Evolutionary conservation across 495 filamentous ascomycete species (phyloP), one percentile per base, ranked within the genome.

Genomic region (Darksidea phi): DNA sequence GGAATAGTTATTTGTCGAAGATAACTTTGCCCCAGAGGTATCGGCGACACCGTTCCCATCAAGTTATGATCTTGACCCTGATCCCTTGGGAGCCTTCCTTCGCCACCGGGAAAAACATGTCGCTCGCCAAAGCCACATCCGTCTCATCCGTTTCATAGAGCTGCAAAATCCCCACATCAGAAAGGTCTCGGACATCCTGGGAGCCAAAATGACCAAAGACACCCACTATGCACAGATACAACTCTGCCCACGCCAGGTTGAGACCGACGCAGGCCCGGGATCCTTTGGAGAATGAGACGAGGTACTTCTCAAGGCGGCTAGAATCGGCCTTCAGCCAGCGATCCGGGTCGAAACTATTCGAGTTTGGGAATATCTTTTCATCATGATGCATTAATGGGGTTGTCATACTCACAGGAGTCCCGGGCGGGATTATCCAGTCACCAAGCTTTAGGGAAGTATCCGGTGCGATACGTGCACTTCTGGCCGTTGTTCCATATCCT

Each of bases 401-500:
- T 12, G 66, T 62, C 57, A 66, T 68, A 32, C 56, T 54, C 6
- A 68, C 48, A 10, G 66, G 61, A 23, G 66, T 70, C n/a, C 57
- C 57, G 0, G 57, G 45, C 12, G 57, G 63, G 41, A 61, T 61
- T 4, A 28, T 13, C 57, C 57, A 66, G 6, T 64, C 48, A 8
- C 26, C 37, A 63, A 78, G 82, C 7, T 67, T 25, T 17, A 84
- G 60, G 15, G 67, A 65, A 21, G 75, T 70, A 13, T 68, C 64
- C 0, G 77, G 78, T 17, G 76, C 72, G 0, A 79, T 65, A 2
- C 80, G 73, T 11, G 76, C 68, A 1, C 78, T 66, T 5, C 80
- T 74, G 25, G 71, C 66, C 4, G 67, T 70, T 47, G 77, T 64
- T 10, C 78, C 76, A 48, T 76, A 75, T 8, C 69, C 71, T 1